Base-by-base conservation (phyloP, 169 alveolate species). In the Plasmodium knowlesi region DNA sequence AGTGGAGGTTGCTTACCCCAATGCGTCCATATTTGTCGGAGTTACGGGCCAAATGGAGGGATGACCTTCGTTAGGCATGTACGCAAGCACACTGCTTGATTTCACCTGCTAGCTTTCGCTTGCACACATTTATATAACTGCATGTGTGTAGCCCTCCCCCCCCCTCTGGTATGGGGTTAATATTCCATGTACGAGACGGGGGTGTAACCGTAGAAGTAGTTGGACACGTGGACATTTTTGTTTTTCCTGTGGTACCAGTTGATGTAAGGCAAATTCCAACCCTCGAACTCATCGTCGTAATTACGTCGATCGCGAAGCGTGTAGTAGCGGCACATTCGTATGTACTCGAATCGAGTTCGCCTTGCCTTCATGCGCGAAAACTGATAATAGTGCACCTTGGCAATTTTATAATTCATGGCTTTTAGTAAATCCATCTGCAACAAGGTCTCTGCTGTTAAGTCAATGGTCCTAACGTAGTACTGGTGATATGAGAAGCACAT, bases 251-350 rank as follows among this genome's bases (percentile, higher is more conserved):
- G 91, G 46, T 96, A 95, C 97, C 97, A 95, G 95, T 96, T 95
- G 39, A 96, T 91, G 83, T 96, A 96, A 1, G 97, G 97, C 19
- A 96, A 93, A 71, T 92, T 96, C 97, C 97, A 96, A 22, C 97
- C 97, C 43, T 95, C 94, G 61, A 93, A 95, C 28, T 92, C 73
- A 39, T 86, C 93, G 81, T 96, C 97, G 71, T 84, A 95, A 28
- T 92, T 93, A 95, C 97, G 90, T 22, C 95, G 78, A 79, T 96
- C 97, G 25, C 96, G 67, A 28, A 94, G 73, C 8, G 97, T 93
- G 70, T 96, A 96, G 83, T 96, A 96, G n/a, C 97, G 92, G 41
- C 96, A 95, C 97, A 96, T 96, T 16, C 97, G 95, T 41, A 96
- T 57, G 90, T 92, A 96, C 30, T 96, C 96, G 78, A 93, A 96